Conservation (phyloP, 164 flowering plant species). For the Liriodendron chinense region DNA sequence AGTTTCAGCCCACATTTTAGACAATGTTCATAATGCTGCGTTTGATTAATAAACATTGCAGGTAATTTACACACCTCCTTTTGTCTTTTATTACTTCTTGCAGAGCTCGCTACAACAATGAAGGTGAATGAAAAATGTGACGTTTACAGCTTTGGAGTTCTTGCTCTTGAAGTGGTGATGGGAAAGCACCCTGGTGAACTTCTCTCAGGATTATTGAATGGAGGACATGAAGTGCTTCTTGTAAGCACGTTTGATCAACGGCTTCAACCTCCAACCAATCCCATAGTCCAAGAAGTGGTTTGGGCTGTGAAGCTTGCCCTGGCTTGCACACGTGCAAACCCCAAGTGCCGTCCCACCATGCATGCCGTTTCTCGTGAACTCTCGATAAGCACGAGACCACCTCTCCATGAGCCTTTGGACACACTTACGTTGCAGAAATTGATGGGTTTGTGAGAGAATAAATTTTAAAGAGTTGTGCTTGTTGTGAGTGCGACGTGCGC, state of each 20-base stretch:
- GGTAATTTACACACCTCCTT: background rate
- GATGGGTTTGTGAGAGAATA: background rate
- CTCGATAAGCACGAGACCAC: background rate
- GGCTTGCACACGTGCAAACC: constrained; percentile 14
- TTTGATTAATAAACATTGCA: background rate
- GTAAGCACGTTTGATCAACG: constrained; percentile 12
- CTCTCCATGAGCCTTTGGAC: constrained; percentile 1
- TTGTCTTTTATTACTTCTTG: background rate
- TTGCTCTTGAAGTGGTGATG: constrained; percentile 14
- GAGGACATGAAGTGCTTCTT: background rate
- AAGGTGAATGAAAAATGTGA: constrained; percentile 16
- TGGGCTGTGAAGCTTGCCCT: constrained; percentile 12
- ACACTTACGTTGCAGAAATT: constrained; percentile 10
- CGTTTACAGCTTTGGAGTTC: constrained; percentile 19
- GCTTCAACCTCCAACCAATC: constrained; percentile 16
- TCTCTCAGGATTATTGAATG: background rate
- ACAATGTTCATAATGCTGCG: too few species aligned
- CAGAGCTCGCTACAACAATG: constrained; percentile 14
- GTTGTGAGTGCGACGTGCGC: too few species aligned
- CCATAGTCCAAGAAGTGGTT: constrained; percentile 13
- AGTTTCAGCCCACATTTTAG: too few species aligned
- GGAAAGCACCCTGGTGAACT: constrained; percentile 22
- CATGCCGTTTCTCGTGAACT: constrained; percentile 4
- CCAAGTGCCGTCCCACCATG: constrained; percentile 26
- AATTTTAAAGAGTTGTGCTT: too few species aligned